Evolutionary conservation across 2,329 filamentous ascomycete genomes (phyloP).

Genomic region (Neocucurbitaria cava): DNA sequence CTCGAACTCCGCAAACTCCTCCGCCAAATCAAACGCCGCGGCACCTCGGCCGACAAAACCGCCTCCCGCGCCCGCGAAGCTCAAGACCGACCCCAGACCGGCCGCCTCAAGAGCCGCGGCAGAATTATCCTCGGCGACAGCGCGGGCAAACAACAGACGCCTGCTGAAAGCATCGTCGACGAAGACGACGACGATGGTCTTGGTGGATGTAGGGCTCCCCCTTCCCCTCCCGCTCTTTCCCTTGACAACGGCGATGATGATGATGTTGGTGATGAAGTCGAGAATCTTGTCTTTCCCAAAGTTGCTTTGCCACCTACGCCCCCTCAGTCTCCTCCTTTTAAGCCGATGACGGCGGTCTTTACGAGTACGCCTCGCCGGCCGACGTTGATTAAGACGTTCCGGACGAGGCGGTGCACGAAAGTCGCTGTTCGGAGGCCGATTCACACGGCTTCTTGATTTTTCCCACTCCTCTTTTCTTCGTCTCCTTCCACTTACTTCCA

Average conservation of each 20-base stretch:
- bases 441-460: constrained; percentile 7
- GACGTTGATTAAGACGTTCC: constrained; percentile 26
- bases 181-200: constrained; percentile 87
- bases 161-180: constrained; percentile 72
- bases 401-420: constrained; percentile 22
- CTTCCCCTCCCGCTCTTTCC: constrained; percentile 34
- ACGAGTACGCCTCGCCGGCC: constrained; percentile 33
- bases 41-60: constrained; percentile 59
- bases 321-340: constrained; percentile 46
- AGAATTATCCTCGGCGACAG: constrained; percentile 71
- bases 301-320: constrained; percentile 37
- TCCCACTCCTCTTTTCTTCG: no score
- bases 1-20: constrained; percentile 88
- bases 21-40: constrained; percentile 68
- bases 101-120: constrained; percentile 73
- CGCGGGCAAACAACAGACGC: constrained; percentile 56
- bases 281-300: constrained; percentile 23
- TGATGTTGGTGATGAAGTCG: no score
- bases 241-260: no score
- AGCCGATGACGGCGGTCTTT: constrained; percentile 40
- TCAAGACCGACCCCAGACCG: constrained; percentile 58
- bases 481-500: constrained; percentile 5
- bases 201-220: constrained; percentile 75
- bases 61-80: constrained; percentile 68
- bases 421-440: constrained; percentile 26